Conservation (phyloP, 2,329 filamentous ascomycete species). For the Aspergillus fischeri region DNA sequence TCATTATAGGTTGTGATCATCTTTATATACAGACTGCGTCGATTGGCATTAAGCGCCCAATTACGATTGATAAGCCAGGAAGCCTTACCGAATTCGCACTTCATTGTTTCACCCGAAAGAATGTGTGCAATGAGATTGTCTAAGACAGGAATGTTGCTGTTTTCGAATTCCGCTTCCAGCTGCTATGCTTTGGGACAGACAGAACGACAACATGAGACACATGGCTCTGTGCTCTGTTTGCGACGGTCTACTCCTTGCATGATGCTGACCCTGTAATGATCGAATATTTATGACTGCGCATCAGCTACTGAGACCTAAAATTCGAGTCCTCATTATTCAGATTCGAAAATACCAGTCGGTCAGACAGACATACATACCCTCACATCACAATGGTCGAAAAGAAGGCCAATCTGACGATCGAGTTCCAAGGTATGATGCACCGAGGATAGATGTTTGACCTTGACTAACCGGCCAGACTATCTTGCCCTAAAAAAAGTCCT, state of each 20-base stretch:
- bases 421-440: neutral
- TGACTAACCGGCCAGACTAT: conserved; percentile 24
- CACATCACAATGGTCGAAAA: neutral
- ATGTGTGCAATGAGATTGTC: neutral
- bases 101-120: neutral
- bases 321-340: neutral
- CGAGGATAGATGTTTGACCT: neutral
- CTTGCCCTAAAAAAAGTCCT: conserved; percentile 30
- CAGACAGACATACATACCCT: neutral
- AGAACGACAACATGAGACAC: neutral
- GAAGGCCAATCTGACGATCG: neutral
- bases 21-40: neutral
- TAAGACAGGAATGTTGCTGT: neutral
- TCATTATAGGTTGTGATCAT: neutral
- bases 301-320: neutral
- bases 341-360: neutral
- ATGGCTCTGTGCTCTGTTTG: neutral
- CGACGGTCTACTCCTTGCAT: neutral
- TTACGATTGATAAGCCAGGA: neutral
- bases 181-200: neutral
- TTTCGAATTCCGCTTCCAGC: neutral
- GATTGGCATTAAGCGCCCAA: neutral
- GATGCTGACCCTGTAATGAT: neutral
- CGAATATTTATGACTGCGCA: neutral
- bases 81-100: neutral